A percentile compares a stretch with the other conserved stretches of the same genome.
phyloP scores from a whole-genome alignment of 2,329 filamentous ascomycete genomes.

The Chaetothyriales sp. region DNA sequence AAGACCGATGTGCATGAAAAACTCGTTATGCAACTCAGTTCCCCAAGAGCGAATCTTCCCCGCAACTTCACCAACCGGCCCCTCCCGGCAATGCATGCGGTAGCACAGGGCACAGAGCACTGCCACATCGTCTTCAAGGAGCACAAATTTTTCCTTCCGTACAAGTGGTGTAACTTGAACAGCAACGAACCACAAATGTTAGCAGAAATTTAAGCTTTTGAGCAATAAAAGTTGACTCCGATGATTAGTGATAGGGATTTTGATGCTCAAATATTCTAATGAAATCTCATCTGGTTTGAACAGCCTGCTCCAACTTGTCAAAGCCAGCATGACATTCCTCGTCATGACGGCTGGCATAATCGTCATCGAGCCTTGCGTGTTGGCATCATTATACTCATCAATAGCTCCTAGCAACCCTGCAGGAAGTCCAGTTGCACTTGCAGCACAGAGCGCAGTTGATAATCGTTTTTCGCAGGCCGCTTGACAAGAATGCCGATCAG shows the following conservation, averaged over 20 bases:
- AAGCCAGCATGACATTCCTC: constrained; percentile 48
- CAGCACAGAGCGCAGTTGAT: constrained; percentile 71
- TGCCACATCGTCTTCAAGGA: too few relatives aligned
- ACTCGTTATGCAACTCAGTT: too few relatives aligned
- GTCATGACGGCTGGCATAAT: constrained; percentile 55
- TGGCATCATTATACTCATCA: constrained; percentile 59
- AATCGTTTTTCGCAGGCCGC: constrained; percentile 76
- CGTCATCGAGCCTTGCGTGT: constrained; percentile 52
- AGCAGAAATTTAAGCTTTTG: constrained; percentile 13
- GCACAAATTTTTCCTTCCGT: too few relatives aligned
- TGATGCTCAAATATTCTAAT: too few relatives aligned
- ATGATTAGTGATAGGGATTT: too few relatives aligned
- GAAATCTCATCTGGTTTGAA: constrained; percentile 49
- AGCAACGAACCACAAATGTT: too few relatives aligned
- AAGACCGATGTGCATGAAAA: not conserved
- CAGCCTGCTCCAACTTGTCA: constrained; percentile 60
- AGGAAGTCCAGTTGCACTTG: constrained; percentile 78
- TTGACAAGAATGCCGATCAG: constrained; percentile 73
- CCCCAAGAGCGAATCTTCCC: too few relatives aligned
- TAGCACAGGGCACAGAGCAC: too few relatives aligned
- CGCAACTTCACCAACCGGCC: too few relatives aligned
- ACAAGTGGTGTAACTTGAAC: too few relatives aligned
- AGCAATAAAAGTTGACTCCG: constrained; percentile 15
- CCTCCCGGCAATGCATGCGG: too few relatives aligned
- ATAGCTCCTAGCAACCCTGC: constrained; percentile 65